Conservation (phyloP, 2,329 filamentous ascomycete genomes). For the Cladophialophora psammophila region DNA sequence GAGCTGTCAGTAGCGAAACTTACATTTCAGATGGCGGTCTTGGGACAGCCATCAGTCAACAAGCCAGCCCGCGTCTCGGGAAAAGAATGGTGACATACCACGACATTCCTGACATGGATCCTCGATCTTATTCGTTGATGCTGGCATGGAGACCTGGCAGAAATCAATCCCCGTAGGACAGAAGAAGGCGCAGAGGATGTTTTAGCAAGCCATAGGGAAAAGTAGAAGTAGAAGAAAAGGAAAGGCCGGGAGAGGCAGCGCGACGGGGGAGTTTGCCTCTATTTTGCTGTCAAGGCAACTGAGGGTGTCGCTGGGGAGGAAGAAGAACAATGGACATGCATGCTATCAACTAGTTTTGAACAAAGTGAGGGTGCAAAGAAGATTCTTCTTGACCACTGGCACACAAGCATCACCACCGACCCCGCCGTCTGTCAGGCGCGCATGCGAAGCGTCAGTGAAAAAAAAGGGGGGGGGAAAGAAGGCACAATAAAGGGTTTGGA, state of each 20-base stretch:
- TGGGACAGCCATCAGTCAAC: slow-evolving; percentile 29
- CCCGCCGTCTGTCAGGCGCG: slow-evolving; percentile 14
- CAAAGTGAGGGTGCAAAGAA: background rate
- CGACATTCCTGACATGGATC: slow-evolving; percentile 41
- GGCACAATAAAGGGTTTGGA: background rate
- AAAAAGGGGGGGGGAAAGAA: background rate
- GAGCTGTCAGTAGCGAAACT: slow-evolving; percentile 22
- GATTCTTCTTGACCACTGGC: background rate
- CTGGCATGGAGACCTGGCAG: slow-evolving; percentile 35
- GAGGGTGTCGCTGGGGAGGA: background rate
- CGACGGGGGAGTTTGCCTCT: slow-evolving; percentile 23
- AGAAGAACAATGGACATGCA: slow-evolving; percentile 3
- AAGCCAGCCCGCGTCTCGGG: slow-evolving; percentile 8
- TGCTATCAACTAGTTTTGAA: slow-evolving; percentile 1
- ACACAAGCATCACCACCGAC: slow-evolving; percentile 7
- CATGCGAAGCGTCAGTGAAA: too few relatives aligned
- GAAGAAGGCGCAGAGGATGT: slow-evolving; percentile 7
- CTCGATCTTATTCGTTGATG: slow-evolving; percentile 36
- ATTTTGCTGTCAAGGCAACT: slow-evolving; percentile 15
- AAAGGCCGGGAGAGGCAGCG: background rate
- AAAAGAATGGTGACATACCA: slow-evolving; percentile 35
- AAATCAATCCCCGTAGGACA: slow-evolving; percentile 23
- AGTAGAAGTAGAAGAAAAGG: slow-evolving; percentile 4
- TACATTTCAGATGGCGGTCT: slow-evolving; percentile 43
- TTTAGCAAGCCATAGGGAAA: slow-evolving; percentile 18